Base-by-base conservation (phyloP, 371 early-diverging fungal genomes). In the Rhizomucor miehei region DNA sequence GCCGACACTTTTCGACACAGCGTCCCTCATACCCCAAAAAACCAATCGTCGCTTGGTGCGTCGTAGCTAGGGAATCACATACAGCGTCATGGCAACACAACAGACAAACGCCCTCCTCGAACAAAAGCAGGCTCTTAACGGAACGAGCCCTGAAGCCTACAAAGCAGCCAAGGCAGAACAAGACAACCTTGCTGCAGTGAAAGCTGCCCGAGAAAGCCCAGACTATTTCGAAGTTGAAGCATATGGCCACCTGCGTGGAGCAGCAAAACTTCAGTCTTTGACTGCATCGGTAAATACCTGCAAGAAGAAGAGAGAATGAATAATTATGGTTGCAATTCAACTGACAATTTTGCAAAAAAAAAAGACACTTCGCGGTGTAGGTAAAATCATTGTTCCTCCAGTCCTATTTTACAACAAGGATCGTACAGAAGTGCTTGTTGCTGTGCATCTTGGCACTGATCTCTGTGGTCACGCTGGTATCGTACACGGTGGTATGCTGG, bases 401-500 rank as follows among this genome's bases (percentile, higher is more conserved):
- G 56, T 69, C 13, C 44, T 71, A 36, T 77, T 77, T 45, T 69
- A 69, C 43, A 73, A 68, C 62, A 65, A 68, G 47, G 48, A 58
- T 14, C 57, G 52, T n/a, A 77, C 71, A 13, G 65, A 77, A 54
- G 49, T 62, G 6, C 61, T 62, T 1, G 54, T 50, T 25, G 65
- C 71, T 4, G 46, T 68, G 23, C 77, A 77, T 53, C 59, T 77
- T n/a, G 77, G 77, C 16, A 65, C 55, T 12, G 63, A 73, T 8
- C 29, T 69, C 36, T 85, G 87, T 37, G 88, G 86, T n/a, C 86
- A 85, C 56, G 66, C 71, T 10, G 87, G 80, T 17, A 84, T 86
- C 37, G 71, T 84, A 37, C 90, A 90, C 46, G 89, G 89, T 45
- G 90, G 88, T 23, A 65, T 88, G 20, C 69, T 82, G 51, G 86